phyloP scores from a whole-genome alignment of 2,329 filamentous ascomycete species.

The Ophidiomyces ophidiicola region DNA sequence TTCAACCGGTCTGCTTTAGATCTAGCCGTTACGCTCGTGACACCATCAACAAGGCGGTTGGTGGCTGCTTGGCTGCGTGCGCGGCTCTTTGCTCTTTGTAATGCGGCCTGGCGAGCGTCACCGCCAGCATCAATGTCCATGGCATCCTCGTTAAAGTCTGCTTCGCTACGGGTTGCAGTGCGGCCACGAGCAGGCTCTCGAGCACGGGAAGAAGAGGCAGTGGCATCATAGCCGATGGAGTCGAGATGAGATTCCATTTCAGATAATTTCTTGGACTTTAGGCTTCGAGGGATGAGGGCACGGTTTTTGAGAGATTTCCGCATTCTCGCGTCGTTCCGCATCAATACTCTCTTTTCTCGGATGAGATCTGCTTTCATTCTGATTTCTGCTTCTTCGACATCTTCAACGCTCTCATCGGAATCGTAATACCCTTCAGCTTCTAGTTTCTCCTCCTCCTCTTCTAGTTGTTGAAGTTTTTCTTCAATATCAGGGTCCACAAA shows the following conservation, averaged over 20 bases:
- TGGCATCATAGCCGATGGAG: slow-evolving; percentile 66
- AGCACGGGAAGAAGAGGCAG: slow-evolving; percentile 59
- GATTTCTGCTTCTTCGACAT: slow-evolving; percentile 77
- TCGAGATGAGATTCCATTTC: slow-evolving; percentile 80
- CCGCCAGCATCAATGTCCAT: slow-evolving; percentile 31
- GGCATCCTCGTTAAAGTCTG: slow-evolving; percentile 50
- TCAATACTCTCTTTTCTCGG: slow-evolving; percentile 82
- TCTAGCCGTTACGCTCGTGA: slow-evolving; percentile 53
- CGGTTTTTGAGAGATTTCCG: slow-evolving; percentile 96
- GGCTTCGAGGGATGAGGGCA: slow-evolving; percentile 76
- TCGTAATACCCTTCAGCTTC: slow-evolving; percentile 91
- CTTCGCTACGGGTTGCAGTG: slow-evolving; percentile 51
- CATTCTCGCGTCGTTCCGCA: slow-evolving; percentile 89
- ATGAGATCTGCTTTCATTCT: slow-evolving; percentile 89
- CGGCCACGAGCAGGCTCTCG: slow-evolving; percentile 56
- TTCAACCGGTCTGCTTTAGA: slow-evolving; percentile 72
- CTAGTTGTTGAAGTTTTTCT: slow-evolving; percentile 75
- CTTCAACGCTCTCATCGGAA: slow-evolving; percentile 67
- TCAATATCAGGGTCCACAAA: slow-evolving; percentile 97
- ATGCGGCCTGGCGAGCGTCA: slow-evolving; percentile 32
- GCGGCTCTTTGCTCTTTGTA: slow-evolving; percentile 61
- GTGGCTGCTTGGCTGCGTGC: slow-evolving; percentile 43
- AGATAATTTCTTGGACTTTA: slow-evolving; percentile 67
- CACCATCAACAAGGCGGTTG: slow-evolving; percentile 38
- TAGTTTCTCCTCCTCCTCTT: slow-evolving; percentile 89